Base-by-base conservation (phyloP, 2,329 filamentous ascomycete species). In the Aspergillus bombycis region DNA sequence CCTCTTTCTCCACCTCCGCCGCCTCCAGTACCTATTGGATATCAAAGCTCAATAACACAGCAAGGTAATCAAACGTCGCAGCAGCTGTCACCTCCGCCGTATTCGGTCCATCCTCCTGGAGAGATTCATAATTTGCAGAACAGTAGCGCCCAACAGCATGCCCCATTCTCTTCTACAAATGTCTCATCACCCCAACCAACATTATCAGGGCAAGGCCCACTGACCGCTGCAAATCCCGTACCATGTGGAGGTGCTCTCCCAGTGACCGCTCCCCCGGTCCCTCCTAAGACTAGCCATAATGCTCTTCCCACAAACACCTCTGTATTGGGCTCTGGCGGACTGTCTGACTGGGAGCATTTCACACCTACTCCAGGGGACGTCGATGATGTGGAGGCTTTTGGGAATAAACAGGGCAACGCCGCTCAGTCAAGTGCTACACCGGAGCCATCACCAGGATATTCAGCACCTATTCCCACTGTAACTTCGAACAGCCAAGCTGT, bases 301-400 rank as follows among this genome's bases (percentile, higher is more conserved):
- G 38, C 64, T 19, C 61, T 68, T 21, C 59, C 67, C 16, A 63
- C 70, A n/a, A 64, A 70, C 55, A 57, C 78, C 32, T 79, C 80
- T 48, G 78, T 77, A 14, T 66, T 83, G 38, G 80, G 80, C 1
- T 68, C 68, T 50, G 79, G 80, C 4, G 75, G 76, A 1, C 81
- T 81, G 5, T 83, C 81, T 4, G 81, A 82, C 63, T 83, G 81
- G 81, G 81, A 83, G 64, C 77, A 82, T 67, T 75, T 81, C 61
- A 71, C 71, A 6, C 70, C 73, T n/a, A 69, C 70, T 9, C 71
- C 72, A 9, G 77, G 74, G 30, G 72, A 78, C 26, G 67, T 80
- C 48, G 78, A 81, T 59, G 79, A 81, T 64, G 62, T 67, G 12
- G 62, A 67, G 21, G 67, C 66, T 54, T 74, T 73, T 38, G 68